These are phyloP conservation scores for Gnomoniopsis smithogilvyi DNA, from an alignment of 2,329 filamentous ascomycete genomes.

Conservation along the genomic window DNA sequence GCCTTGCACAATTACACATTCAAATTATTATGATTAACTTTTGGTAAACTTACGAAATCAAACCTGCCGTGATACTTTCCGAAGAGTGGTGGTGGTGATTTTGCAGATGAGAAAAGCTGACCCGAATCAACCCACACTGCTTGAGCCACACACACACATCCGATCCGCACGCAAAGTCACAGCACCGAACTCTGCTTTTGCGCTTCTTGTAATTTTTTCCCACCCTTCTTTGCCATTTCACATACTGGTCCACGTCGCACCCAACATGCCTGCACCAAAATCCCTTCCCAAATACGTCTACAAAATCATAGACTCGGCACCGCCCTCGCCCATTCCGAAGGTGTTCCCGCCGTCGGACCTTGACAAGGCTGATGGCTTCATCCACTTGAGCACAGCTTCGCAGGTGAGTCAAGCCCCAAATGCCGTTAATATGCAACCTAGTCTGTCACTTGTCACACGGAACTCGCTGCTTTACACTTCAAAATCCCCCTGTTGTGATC, in stretches of 20 bases:
- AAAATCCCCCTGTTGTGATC: no score
- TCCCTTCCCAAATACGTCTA: conserved; percentile 47
- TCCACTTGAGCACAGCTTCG: conserved; percentile 55
- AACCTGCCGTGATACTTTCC: not conserved
- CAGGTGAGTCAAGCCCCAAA: conserved; percentile 39
- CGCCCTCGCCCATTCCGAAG: conserved; percentile 50
- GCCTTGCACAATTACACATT: not conserved
- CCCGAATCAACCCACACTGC: not conserved
- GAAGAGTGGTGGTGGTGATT: not conserved
- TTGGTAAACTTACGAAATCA: not conserved
- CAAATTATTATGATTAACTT: not conserved
- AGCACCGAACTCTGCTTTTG: not conserved
- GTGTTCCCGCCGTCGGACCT: conserved; percentile 57
- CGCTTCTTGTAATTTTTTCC: not conserved
- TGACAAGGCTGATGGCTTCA: conserved; percentile 57
- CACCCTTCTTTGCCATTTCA: not conserved
- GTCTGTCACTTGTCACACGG: not conserved
- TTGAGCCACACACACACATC: not conserved
- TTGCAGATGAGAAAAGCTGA: not conserved
- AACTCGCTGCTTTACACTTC: not conserved
- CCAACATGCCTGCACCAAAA: conserved; percentile 22
- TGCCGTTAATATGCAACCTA: not conserved
- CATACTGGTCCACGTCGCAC: not conserved
- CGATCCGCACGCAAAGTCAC: not conserved
- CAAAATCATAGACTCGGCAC: conserved; percentile 56